Conservation (phyloP, 495 filamentous ascomycete genomes). For the Schizothecium vesticola region DNA sequence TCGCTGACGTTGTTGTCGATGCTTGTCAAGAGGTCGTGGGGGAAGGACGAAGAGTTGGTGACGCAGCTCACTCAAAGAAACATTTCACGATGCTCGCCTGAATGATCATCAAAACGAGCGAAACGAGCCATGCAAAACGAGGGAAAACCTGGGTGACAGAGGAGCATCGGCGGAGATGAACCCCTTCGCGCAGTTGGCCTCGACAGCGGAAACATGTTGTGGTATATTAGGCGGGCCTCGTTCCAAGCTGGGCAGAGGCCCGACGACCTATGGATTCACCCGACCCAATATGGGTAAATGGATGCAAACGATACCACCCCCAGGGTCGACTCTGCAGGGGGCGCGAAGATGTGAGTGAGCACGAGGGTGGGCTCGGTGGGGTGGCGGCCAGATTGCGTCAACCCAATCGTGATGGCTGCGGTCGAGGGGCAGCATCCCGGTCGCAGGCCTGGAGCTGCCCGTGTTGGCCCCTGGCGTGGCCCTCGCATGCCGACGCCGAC, state of each 20-base stretch:
- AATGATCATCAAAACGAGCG: neutral
- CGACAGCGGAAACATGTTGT: neutral
- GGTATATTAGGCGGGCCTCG: slow-evolving; percentile 2
- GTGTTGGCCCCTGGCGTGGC: neutral
- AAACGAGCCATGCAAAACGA: slow-evolving; percentile 1
- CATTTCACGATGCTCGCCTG: neutral
- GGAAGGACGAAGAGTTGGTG: neutral
- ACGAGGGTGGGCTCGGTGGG: neutral
- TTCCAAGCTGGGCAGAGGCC: neutral
- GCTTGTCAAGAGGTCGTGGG: neutral
- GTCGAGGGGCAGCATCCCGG: neutral
- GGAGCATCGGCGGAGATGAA: neutral
- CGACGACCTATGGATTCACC: neutral
- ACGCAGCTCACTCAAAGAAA: neutral
- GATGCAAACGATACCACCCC: slow-evolving; percentile 5
- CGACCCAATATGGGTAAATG: slow-evolving; percentile 10
- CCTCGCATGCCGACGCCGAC: slow-evolving; percentile 6
- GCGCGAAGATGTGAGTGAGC: neutral
- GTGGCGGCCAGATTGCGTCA: neutral
- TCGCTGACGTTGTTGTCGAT: neutral
- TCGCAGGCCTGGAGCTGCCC: neutral
- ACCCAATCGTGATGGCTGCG: neutral
- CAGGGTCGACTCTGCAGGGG: slow-evolving; percentile 7
- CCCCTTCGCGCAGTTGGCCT: neutral
- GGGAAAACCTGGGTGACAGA: neutral